Evolutionary conservation across 148 eudicot species (phyloP), one percentile per base, ranked within the genome.

Genomic region (Rhododendron henanense): DNA sequence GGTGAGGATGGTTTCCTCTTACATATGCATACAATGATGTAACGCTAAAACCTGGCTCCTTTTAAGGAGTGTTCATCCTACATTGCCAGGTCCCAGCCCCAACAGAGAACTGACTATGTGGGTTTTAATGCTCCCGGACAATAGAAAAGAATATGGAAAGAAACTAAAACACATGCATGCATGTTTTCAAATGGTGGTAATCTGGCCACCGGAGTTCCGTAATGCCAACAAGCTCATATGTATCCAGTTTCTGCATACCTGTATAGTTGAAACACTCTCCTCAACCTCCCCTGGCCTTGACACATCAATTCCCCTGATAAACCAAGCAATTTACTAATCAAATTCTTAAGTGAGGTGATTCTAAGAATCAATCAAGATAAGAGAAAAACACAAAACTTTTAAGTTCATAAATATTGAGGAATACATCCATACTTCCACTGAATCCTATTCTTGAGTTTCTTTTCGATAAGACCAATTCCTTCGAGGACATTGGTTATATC

Each of bases 401-500:
- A 39, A 85, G 16, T 83, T 31, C 21, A 7, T 51, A 23, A 47
- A 28, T 80, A 55, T 19, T 28, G 48, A 82, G 57, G 57, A 78
- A 28, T 69, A 48, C 39, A 65, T 25, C 84, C 99, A 86, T 97
- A 97, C 99, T 97, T 97, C 99, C 98, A 97, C 77, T 95, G 99
- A 85, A 97, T 97, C 86, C 98, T 91, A 89, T 97, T 97, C 90
- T 95, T 97, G 83, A 97, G 91, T 90, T 94, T 97, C 92, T 97
- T 97, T 87, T 97, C 99, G 39, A 97, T 95, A 15, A 97, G 94
- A 44, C 99, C 99, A 88, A 94, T 93, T 90, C 99, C 99, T 91
- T 97, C 99, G 53, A 97, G 92, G 84, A 97, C 99, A 91, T 97
- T 97, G 37, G 99, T 97, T 75, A 97, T 97, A 85, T 97, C 99